Evolutionary conservation across 495 filamentous ascomycete genomes (phyloP).

Genomic region (Daldinia decipiens): DNA sequence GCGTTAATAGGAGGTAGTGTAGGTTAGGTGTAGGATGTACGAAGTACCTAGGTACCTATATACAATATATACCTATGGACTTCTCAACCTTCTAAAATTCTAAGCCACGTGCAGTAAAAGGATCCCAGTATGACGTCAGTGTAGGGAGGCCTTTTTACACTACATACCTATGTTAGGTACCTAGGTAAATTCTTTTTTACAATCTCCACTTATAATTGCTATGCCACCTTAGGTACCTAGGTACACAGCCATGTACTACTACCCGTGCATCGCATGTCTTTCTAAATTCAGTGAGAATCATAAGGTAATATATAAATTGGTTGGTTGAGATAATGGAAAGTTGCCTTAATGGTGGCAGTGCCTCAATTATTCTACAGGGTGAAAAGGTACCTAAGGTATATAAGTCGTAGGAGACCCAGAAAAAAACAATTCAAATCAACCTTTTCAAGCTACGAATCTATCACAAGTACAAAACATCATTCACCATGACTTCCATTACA

Average conservation of each 20-base stretch:
- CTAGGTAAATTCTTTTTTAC: not conserved
- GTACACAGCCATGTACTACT: slow-evolving; percentile 12
- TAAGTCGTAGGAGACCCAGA: not conserved
- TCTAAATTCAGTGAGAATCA: not conserved
- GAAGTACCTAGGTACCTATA: no score
- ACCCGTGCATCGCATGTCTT: not conserved
- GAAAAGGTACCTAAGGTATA: not conserved
- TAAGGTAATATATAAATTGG: no score
- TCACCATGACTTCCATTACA: slow-evolving; percentile 34
- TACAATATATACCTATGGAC: no score
- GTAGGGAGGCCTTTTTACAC: slow-evolving; percentile 6
- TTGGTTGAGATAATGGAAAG: not conserved
- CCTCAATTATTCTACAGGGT: not conserved
- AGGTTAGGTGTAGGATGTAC: no score
- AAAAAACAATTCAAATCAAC: not conserved
- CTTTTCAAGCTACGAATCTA: not conserved
- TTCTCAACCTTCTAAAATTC: no score
- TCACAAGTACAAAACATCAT: not conserved
- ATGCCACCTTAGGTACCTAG: no score
- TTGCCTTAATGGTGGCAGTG: slow-evolving; percentile 29
- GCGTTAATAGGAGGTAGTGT: not conserved
- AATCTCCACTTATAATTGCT: no score
- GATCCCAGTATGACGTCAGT: not conserved
- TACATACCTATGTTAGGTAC: no score
- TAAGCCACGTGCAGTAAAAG: no score